Evolutionary conservation across 306 rosid genomes (phyloP), one percentile per base, ranked within the genome.

Genomic region (Cucurbita argyrosperma): DNA sequence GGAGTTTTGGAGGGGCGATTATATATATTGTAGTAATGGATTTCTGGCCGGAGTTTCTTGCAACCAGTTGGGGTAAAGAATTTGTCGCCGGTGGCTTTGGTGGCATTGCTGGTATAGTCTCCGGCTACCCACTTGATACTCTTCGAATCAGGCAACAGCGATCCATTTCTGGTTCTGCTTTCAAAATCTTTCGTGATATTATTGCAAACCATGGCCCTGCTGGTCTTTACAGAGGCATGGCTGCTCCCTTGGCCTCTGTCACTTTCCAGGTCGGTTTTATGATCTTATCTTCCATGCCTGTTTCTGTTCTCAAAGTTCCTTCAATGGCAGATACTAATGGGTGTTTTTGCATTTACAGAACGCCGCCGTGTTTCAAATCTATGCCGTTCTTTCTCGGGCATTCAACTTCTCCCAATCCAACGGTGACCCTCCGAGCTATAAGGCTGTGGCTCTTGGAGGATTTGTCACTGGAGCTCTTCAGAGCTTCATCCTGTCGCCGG

Each of bases 51-150:
- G 92, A 86, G 39, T 88, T 88, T 84, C 84, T 90, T 52, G 98
- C 96, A 43, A 82, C 46, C 72, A 87, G 84, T 80, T 88, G 94
- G 84, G 96, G 97, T 0, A 89, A 71, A 82, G 98, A 93, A 49
- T 93, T 93, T 84, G 92, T 93, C 19, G 98, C 97, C 0, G 97
- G 97, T 18, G 97, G 98, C 0, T 79, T 84, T 72, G 97, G 98
- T 55, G 99, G 99, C 57, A 76, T 83, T 51, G 99, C 99, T 37
- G 97, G 97, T 55, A 46, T 94, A 6, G 11, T 94, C 49, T 85
- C 96, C 7, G 97, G 99, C 50, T 87, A 89, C 66, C 99, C 96
- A 1, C 85, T 94, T 8, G 97, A 94, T 72, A 94, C 99, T 8
- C 81, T 94, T 12, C 80, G 96, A 0, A 39, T 94, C 70, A 80